These are phyloP conservation scores for Cucurbita argyrosperma DNA, from an alignment of 306 rosid genomes.

Conservation along the genomic window DNA sequence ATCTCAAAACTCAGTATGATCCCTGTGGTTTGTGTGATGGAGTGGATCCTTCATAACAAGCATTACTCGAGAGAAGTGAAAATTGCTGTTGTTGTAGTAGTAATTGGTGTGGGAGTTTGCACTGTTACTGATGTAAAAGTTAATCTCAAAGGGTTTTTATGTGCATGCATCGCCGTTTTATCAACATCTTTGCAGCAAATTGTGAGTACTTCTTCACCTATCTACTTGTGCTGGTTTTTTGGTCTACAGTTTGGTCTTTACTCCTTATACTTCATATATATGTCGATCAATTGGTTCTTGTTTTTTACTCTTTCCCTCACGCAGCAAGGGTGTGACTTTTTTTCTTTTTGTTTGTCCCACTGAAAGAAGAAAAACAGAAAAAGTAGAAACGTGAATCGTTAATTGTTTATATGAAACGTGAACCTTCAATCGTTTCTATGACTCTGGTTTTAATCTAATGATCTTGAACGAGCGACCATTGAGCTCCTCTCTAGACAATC, in stretches of 20 bases:
- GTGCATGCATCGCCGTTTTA: slow-evolving; percentile 58
- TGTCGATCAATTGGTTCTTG: neutral
- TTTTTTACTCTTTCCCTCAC: neutral
- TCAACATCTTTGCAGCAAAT: slow-evolving; percentile 91
- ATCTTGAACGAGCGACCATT: neutral
- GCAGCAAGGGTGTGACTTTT: neutral
- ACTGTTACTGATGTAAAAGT: slow-evolving; percentile 87
- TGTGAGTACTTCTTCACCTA: slow-evolving; percentile 32
- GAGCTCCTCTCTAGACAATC: neutral
- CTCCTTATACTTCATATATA: neutral
- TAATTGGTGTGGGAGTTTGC: slow-evolving; percentile 86
- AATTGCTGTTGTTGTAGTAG: slow-evolving; percentile 58
- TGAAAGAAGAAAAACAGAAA: neutral
- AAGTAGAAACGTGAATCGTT: neutral
- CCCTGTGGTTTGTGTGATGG: slow-evolving; percentile 94
- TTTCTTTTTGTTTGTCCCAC: neutral
- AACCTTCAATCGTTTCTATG: neutral
- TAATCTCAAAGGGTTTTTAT: slow-evolving; percentile 66
- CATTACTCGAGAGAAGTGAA: slow-evolving; percentile 74
- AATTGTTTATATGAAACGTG: neutral
- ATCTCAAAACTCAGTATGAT: slow-evolving; percentile 94
- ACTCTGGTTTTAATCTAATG: neutral
- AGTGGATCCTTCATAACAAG: slow-evolving; percentile 78
- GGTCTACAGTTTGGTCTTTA: neutral
- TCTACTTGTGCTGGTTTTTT: neutral